These are phyloP conservation scores for Fusarium hainanense DNA, from an alignment of 2,329 filamentous ascomycete species.

Conservation along the genomic window DNA sequence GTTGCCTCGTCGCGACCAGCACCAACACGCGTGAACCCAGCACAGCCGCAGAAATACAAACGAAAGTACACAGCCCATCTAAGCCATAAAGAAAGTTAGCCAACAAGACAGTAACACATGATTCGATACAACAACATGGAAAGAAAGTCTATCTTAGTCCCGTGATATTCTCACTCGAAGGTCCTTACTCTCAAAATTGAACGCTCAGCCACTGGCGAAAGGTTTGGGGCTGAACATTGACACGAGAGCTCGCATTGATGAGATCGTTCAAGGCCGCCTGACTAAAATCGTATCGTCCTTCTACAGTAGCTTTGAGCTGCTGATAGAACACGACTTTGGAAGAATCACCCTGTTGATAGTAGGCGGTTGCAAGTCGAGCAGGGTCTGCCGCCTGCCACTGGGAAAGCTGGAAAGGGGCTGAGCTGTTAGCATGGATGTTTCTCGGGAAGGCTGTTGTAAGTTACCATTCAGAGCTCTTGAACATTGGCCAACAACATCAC, in stretches of 20 bases:
- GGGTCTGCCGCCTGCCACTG: conserved; percentile 55
- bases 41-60: conserved; percentile 8
- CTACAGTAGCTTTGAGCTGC: conserved; percentile 73
- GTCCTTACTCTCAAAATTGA: not conserved
- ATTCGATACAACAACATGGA: not conserved
- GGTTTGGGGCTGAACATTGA: conserved; percentile 59
- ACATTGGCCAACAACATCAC: conserved; percentile 66
- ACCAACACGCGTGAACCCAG: not conserved
- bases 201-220: conserved; percentile 65
- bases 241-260: conserved; percentile 50
- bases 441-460: not conserved
- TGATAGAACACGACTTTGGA: conserved; percentile 65
- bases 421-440: conserved; percentile 31
- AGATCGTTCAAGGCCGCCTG: conserved; percentile 69
- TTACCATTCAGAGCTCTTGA: conserved; percentile 62
- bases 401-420: conserved; percentile 55
- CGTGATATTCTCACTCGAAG: no score
- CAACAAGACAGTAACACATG: not conserved
- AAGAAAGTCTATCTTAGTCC: not conserved
- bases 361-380: conserved; percentile 54
- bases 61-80: not conserved
- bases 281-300: conserved; percentile 74
- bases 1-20: conserved; percentile 9
- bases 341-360: conserved; percentile 60
- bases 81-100: not conserved